Base-by-base conservation (phyloP, 345 rosid genomes). In the Fremontodendron californicum region DNA sequence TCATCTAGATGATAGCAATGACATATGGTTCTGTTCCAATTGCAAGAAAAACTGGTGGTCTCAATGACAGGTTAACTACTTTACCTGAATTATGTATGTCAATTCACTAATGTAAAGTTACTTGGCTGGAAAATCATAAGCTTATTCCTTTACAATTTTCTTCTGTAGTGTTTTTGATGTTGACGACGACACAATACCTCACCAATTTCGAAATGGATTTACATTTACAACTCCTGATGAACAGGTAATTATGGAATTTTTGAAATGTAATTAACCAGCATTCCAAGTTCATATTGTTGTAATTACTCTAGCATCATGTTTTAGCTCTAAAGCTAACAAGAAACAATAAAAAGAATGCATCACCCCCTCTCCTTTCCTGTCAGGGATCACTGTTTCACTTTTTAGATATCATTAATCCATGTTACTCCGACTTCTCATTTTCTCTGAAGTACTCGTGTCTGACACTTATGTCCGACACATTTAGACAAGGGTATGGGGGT, bases 11-110 rank as follows among this genome's bases (percentile, higher is more conserved):
- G 99, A 93, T 93, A 60, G 93, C 98, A 39, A 93, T 95, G 98
- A 87, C 94, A 82, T 92, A 96, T 57, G 98, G 99, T 21, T 80
- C 98, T 71, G 81, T 93, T 80, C 98, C 99, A 60, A 86, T 96
- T 40, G 94, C 83, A 15, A 89, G 98, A 79, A 93, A 88, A 83
- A 96, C 99, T 0, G 99, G 98, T 57, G 99, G 97, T 66, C 88
- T 96, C 67, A 92, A 91, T 75, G 98, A 96, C 89, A 93, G 98
- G 99, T 93, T 73, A 64, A 76, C 64, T 78, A 68, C 63, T 70
- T 68, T 67, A 29, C 75, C 35, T 51, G 52, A 64, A 35, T 27
- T 43, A 66, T 9, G 23, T 18, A 51, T 74, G n/a, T 25, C 61
- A 62, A 54, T 31, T 29, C 49, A 8, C 67, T 52, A 19, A 62